Percentiles rank a stretch among this genome's conserved stretches.
phyloP scores from a whole-genome alignment of 225 moss, liverwort and hornwort genomes.

The Climacium dendroides region DNA sequence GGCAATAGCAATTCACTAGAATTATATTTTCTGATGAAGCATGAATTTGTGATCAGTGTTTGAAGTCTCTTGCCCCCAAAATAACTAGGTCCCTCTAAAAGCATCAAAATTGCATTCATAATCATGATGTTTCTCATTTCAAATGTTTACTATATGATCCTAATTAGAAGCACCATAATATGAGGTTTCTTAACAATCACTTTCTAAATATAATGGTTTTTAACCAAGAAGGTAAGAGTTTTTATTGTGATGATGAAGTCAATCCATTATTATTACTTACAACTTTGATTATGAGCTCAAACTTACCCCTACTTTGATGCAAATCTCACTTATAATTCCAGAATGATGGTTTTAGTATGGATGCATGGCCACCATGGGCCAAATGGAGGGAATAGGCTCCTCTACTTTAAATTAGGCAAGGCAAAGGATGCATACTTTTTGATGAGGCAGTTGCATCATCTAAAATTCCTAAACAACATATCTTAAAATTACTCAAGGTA shows the following conservation, averaged over 20 bases:
- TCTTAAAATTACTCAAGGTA: too few relatives aligned
- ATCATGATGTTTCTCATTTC: not conserved
- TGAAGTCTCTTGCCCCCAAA: not conserved
- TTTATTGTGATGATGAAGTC: not conserved
- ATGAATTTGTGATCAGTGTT: not conserved
- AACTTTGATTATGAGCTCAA: not conserved
- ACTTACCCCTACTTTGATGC: not conserved
- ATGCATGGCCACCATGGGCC: not conserved
- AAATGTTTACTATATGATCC: not conserved
- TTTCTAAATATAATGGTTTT: not conserved
- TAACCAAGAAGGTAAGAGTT: not conserved
- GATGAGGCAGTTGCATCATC: too few relatives aligned
- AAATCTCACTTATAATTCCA: too few relatives aligned
- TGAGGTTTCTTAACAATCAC: not conserved
- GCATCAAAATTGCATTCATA: not conserved
- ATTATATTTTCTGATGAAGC: not conserved
- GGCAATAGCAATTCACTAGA: too few relatives aligned
- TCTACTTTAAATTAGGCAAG: too few relatives aligned
- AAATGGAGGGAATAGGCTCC: too few relatives aligned
- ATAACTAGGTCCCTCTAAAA: not conserved
- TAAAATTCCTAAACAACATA: too few relatives aligned
- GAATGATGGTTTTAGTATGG: not conserved
- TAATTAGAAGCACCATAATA: not conserved
- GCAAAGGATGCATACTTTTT: too few relatives aligned
- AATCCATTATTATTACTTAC: not conserved